A percentile compares a stretch with the other conserved stretches of the same genome.
Evolutionary conservation across 1,139 yeast genomes (phyloP).

Genomic region (Petasospora fabianii): DNA sequence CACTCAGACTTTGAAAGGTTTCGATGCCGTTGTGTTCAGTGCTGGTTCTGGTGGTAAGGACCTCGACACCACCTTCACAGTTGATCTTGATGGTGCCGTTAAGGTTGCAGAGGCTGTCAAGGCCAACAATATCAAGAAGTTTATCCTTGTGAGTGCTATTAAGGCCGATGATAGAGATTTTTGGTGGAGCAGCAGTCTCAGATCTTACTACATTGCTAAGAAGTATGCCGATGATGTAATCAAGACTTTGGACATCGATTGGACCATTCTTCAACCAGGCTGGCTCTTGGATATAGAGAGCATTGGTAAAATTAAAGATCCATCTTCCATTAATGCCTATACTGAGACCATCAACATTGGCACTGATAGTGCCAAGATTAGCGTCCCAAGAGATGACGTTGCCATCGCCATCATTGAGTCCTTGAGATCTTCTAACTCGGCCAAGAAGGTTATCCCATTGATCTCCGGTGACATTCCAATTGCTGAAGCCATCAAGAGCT

Average conservation of each 20-base stretch:
- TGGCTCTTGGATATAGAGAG: constrained; percentile 36
- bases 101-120: constrained; percentile 55
- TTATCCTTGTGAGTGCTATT: constrained; percentile 54
- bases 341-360: constrained; percentile 10
- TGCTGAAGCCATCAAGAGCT: constrained; percentile 20
- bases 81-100: constrained; percentile 62
- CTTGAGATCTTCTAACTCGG: constrained; percentile 26
- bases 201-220: constrained; percentile 49
- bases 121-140: constrained; percentile 42
- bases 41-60: constrained; percentile 65
- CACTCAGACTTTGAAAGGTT: constrained; percentile 39
- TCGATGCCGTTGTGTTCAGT: constrained; percentile 55
- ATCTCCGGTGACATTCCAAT: constrained; percentile 33
- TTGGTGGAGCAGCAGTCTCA: constrained; percentile 36
- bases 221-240: constrained; percentile 53
- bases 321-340: constrained; percentile 12
- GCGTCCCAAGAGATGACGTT: constrained; percentile 37
- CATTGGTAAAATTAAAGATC: constrained; percentile 36
- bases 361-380: constrained; percentile 4
- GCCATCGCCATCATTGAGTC: constrained; percentile 47
- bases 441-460: constrained; percentile 31
- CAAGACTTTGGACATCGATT: constrained; percentile 39
- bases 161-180: constrained; percentile 47
- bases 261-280: constrained; percentile 53
- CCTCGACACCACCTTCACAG: constrained; percentile 42